Evolutionary conservation across 73 alveolate genomes (phyloP).

Genomic region (Blepharisma japonicum): DNA sequence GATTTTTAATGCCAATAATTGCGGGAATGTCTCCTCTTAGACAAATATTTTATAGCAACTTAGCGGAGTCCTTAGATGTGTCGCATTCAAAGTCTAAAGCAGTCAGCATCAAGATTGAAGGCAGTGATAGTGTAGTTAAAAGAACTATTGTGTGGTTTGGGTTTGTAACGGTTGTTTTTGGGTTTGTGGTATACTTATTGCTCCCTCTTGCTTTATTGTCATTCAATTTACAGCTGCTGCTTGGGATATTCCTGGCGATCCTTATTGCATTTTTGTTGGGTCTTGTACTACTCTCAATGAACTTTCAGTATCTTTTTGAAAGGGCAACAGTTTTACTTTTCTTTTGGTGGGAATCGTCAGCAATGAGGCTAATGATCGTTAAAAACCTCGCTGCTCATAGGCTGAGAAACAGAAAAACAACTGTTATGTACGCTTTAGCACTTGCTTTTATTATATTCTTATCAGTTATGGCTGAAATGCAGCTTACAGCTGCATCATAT

Average conservation of each 20-base stretch:
- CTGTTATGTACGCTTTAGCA: constrained; percentile 84
- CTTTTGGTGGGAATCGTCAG: constrained; percentile 75
- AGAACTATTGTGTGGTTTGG: constrained; percentile 45
- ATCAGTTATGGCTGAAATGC: constrained; percentile 70
- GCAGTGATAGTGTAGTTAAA: neutral
- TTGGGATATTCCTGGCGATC: constrained; percentile 86
- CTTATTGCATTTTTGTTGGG: constrained; percentile 92
- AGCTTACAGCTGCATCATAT: constrained; percentile 59
- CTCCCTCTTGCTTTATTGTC: constrained; percentile 90
- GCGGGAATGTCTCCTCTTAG: constrained; percentile 67
- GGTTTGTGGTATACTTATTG: constrained; percentile 90
- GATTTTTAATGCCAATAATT: constrained; percentile 71
- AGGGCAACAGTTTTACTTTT: constrained; percentile 60
- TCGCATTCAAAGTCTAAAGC: constrained; percentile 65
- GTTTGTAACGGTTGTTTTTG: constrained; percentile 86
- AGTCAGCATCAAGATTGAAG: constrained; percentile 42
- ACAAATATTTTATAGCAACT: constrained; percentile 48
- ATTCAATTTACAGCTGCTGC: constrained; percentile 76
- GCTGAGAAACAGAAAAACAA: constrained; percentile 89
- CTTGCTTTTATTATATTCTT: constrained; percentile 87
- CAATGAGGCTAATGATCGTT: constrained; percentile 75
- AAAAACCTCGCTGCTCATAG: constrained; percentile 95
- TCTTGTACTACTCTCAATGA: constrained; percentile 81
- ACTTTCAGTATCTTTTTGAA: constrained; percentile 76
- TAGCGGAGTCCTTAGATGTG: constrained; percentile 67